Evolutionary conservation across 129 eudicot species (phyloP), one percentile per base, ranked within the genome.

Genomic region (sunflower (Helianthus annuus)): DNA sequence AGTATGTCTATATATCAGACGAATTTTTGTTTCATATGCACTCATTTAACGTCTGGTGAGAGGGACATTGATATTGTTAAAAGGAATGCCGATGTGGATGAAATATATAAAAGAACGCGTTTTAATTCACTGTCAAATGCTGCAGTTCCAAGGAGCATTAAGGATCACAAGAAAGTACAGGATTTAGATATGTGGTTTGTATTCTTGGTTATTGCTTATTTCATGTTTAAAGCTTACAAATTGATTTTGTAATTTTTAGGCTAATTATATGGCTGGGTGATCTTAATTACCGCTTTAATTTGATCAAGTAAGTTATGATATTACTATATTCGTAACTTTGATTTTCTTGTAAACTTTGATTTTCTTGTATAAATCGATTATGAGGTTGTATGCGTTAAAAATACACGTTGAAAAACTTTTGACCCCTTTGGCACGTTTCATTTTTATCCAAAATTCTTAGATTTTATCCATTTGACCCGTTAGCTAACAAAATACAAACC

Each of bases 1-100:
- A 92, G 98, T 82, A 92, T 89, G 98, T 89, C 91, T 34, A 78
- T 92, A 63, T 84, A 86, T 76, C 91, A 92, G 79, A 89, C 98
- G 17, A 77, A 85, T 67, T 86, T 85, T 61, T 92, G 98, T 75
- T 89, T 92, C 69, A 60, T 92, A 32, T 92, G 96, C 78, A 81
- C 91, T 53, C 96, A 92, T 75, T 85, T 92, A 38, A 85, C 95
- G 40, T 77, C 96, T 55, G 95, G 96, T 10, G 96, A 89, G 71
- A 87, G 79, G 45, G 96, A 89, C 22, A 74, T 69, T n/a, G 95
- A 92, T 69, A 73, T 81, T 51, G 40, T 73, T 10, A 92, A 87
- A 74, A 81, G 95, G 74, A 92, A 87, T 76, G 83, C 84, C 62
- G 96, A 89, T 70, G 98, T 92, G 56, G 73, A 81, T 13, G 98